phyloP scores from a whole-genome alignment of 2,329 filamentous ascomycete species.

The Alternaria sp. region DNA sequence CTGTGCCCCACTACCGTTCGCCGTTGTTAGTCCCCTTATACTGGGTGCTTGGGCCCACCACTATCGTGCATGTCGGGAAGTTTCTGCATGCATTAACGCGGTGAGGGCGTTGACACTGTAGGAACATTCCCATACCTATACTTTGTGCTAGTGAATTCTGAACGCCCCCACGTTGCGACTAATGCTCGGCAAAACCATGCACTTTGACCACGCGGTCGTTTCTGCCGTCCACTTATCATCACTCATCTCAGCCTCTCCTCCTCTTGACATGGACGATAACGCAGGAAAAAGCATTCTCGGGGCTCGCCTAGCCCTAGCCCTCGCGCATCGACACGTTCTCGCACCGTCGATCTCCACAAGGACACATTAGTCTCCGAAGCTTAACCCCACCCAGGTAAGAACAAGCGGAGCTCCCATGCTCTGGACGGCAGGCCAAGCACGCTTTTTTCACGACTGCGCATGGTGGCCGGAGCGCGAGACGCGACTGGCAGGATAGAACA shows the following conservation, averaged over 20 bases:
- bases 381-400: slow-evolving; percentile 22
- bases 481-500: slow-evolving; percentile 4
- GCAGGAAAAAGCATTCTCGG: slow-evolving; percentile 35
- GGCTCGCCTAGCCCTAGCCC: slow-evolving; percentile 33
- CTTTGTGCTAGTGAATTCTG: not conserved
- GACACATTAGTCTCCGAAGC: slow-evolving; percentile 24
- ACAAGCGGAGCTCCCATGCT: slow-evolving; percentile 17
- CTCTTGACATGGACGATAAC: not conserved
- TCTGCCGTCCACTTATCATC: not conserved
- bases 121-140: slow-evolving; percentile 1
- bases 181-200: slow-evolving; percentile 4
- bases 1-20: slow-evolving; percentile 14
- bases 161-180: slow-evolving; percentile 6
- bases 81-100: slow-evolving; percentile 22
- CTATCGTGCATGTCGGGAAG: slow-evolving; percentile 17
- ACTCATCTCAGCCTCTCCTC: slow-evolving; percentile 9
- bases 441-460: slow-evolving; percentile 27
- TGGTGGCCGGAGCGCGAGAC: slow-evolving; percentile 12
- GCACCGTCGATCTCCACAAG: slow-evolving; percentile 9
- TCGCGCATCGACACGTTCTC: slow-evolving; percentile 22
- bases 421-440: slow-evolving; percentile 30
- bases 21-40: slow-evolving; percentile 15
- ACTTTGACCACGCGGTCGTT: not conserved
- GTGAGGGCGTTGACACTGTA: not conserved
- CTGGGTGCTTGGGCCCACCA: slow-evolving; percentile 24